Percentiles rank a stretch among this genome's conserved stretches.
Conservation (phyloP, 257 asterid species). For the Oldenlandia corymbosa region DNA sequence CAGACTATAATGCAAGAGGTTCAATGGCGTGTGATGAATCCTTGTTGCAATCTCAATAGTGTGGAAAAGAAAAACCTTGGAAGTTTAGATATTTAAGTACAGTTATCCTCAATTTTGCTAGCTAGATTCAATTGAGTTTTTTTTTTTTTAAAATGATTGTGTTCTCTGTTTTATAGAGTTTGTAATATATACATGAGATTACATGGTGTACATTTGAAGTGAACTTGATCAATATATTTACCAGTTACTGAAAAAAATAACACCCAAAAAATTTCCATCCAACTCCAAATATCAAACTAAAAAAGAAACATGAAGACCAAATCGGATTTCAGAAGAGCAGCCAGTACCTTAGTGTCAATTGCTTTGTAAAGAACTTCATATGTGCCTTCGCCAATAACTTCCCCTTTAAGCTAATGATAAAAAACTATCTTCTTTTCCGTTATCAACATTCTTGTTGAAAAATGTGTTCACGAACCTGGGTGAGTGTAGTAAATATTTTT, state of each 20-base stretch:
- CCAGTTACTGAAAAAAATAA: neutral
- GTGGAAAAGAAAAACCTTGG: too few species aligned
- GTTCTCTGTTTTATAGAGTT: too few species aligned
- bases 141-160: too few species aligned
- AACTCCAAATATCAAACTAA: slow-evolving; percentile 13
- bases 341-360: slow-evolving; percentile 83
- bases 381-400: slow-evolving; percentile 86
- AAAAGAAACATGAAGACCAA: slow-evolving; percentile 3
- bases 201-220: too few species aligned
- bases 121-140: too few species aligned
- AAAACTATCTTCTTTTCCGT: slow-evolving; percentile 68
- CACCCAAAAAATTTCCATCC: neutral
- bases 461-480: neutral
- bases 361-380: slow-evolving; percentile 91
- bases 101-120: too few species aligned
- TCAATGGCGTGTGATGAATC: too few species aligned
- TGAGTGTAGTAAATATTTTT: neutral
- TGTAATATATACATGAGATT: too few species aligned
- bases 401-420: slow-evolving; percentile 78
- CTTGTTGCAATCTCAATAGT: too few species aligned
- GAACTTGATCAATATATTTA: too few species aligned
- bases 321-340: neutral
- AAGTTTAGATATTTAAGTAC: too few species aligned
- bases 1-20: too few species aligned
- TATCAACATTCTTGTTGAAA: slow-evolving; percentile 38